phyloP scores from a whole-genome alignment of 2,329 filamentous ascomycete genomes.

The Aspergillus caelatus region DNA sequence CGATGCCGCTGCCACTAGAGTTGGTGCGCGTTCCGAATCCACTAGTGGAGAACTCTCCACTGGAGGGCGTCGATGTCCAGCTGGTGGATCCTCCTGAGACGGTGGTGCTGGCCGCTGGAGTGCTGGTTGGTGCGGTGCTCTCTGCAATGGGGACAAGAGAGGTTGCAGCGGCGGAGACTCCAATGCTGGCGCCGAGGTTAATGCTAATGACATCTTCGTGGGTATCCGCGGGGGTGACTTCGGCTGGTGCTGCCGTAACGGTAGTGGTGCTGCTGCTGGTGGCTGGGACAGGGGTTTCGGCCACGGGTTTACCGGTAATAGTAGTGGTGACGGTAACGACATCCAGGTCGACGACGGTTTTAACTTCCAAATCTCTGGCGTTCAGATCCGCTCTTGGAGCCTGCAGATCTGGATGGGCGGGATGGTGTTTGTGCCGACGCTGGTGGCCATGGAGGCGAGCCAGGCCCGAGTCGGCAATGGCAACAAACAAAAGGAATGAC shows the following conservation, averaged over 20 bases:
- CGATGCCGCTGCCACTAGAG: conserved; percentile 22
- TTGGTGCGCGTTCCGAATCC: conserved; percentile 37
- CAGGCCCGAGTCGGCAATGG: conserved; percentile 28
- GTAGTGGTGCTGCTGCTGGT: conserved; percentile 13
- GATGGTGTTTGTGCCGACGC: conserved; percentile 28
- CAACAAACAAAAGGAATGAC: conserved; percentile 28
- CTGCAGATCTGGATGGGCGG: conserved; percentile 15
- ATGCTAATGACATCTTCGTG: background rate
- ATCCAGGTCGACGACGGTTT: conserved; percentile 20
- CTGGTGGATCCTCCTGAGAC: conserved; percentile 11
- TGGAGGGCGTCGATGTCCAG: conserved; percentile 28
- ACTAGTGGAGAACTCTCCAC: conserved; percentile 22
- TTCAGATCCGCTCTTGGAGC: conserved; percentile 14
- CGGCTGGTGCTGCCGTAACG: background rate
- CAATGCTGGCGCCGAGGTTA: background rate
- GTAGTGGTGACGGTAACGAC: conserved; percentile 20
- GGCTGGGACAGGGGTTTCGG: background rate
- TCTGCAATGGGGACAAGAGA: background rate
- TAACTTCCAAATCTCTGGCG: conserved; percentile 10
- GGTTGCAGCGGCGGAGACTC: background rate
- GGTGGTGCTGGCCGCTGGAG: conserved; percentile 6
- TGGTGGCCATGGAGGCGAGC: conserved; percentile 32
- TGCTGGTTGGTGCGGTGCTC: conserved; percentile 7
- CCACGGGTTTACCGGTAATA: background rate
- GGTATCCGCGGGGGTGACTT: background rate